These are phyloP conservation scores for Elymus sibiricus DNA, from an alignment of 176 grass and related monocot genomes.

Conservation along the genomic window DNA sequence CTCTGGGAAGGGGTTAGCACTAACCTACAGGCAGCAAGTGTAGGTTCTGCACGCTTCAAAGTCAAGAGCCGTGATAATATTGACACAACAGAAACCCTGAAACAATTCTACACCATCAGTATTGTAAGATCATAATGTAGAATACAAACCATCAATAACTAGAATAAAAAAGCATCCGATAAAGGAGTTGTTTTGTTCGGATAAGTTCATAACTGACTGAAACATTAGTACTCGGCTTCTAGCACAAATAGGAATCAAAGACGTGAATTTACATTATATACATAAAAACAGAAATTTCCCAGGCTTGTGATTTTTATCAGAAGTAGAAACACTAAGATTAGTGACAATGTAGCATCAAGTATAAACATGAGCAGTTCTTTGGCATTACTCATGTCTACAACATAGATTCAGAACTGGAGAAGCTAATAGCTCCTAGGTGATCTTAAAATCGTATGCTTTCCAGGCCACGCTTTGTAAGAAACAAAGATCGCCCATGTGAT, in stretches of 20 bases:
- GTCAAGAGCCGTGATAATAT: background rate
- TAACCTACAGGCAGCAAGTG: constrained; percentile 35
- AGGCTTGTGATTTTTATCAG: background rate
- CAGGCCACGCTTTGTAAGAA: background rate
- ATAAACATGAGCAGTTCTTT: background rate
- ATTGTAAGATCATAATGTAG: background rate
- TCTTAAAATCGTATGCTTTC: background rate
- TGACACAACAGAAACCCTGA: constrained; percentile 30
- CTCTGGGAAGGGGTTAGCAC: background rate
- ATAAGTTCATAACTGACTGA: background rate
- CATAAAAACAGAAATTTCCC: background rate
- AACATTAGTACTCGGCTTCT: background rate
- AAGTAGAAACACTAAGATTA: background rate
- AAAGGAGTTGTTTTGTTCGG: background rate
- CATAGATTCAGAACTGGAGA: background rate
- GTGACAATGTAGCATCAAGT: background rate
- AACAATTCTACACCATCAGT: constrained; percentile 14
- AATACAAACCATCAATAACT: background rate
- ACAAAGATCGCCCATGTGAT: background rate
- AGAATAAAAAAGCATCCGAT: background rate
- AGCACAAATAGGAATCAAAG: background rate
- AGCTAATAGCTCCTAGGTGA: background rate
- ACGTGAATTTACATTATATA: background rate
- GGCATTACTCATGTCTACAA: background rate
- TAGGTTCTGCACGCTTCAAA: constrained; percentile 14